phyloP scores from a whole-genome alignment of 495 filamentous ascomycete species.

The Hypoxylon perforatum region DNA sequence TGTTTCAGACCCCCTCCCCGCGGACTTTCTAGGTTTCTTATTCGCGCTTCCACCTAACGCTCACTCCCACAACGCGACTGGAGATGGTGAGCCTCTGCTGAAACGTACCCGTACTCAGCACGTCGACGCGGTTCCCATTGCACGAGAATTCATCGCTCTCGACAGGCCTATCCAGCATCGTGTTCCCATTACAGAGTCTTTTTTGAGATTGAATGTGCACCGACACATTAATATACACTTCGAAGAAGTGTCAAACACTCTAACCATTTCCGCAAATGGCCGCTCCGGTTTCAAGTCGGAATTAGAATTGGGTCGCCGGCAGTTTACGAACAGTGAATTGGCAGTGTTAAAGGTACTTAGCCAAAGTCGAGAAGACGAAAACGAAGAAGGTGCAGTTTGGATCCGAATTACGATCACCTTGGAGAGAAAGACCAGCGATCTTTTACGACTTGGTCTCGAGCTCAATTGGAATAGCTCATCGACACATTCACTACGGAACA shows the following conservation, averaged over 20 bases:
- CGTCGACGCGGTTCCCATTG: conserved; percentile 25
- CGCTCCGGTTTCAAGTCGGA: conserved; percentile 15
- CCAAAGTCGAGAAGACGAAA: conserved; percentile 22
- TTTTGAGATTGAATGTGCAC: conserved; percentile 13
- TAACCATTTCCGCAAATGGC: conserved; percentile 9
- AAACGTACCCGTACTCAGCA: conserved; percentile 24
- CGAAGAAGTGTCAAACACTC: background rate
- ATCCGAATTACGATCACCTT: conserved; percentile 21
- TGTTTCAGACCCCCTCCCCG: conserved; percentile 37
- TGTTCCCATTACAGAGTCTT: background rate
- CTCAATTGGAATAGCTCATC: conserved; percentile 41
- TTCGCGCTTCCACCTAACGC: conserved; percentile 6
- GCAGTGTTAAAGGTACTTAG: conserved; percentile 16
- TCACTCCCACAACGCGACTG: background rate
- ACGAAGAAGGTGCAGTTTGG: conserved; percentile 35
- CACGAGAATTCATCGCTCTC: conserved; percentile 6
- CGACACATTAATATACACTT: conserved; percentile 7
- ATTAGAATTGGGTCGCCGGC: conserved; percentile 4
- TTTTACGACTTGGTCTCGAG: conserved; percentile 32
- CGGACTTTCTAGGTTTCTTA: conserved; percentile 31
- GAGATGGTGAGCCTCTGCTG: conserved; percentile 10
- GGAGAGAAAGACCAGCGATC: conserved; percentile 15
- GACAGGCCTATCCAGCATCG: conserved; percentile 1
- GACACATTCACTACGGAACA: conserved; percentile 17
- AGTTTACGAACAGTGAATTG: background rate